Conservation (phyloP, 1,139 yeast species). For the Magnusiomyces fungicola region DNA sequence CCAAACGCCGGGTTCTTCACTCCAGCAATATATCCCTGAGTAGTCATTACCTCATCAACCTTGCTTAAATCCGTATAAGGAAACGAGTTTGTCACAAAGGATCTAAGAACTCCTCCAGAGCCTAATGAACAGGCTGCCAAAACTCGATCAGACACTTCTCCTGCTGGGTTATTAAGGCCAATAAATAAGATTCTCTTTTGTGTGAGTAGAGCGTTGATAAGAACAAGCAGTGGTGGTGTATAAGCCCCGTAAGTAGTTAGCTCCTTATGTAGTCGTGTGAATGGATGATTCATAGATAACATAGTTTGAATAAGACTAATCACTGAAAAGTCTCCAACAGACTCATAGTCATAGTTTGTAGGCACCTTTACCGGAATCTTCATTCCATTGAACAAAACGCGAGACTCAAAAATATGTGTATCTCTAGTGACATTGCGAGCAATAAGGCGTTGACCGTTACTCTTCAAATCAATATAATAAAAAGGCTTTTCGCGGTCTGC, state of each 20-base stretch:
- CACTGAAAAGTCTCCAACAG: conserved; percentile 30
- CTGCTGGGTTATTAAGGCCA: conserved; percentile 50
- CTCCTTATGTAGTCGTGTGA: conserved; percentile 31
- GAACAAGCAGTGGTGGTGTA: conserved; percentile 52
- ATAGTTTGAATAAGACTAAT: conserved; percentile 24
- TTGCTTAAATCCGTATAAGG: conserved; percentile 59
- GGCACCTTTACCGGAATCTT: conserved; percentile 33
- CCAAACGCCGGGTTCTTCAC: conserved; percentile 63
- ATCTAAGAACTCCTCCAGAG: conserved; percentile 51
- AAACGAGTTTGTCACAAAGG: conserved; percentile 43
- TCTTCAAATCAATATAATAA: conserved; percentile 28
- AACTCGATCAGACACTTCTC: conserved; percentile 49
- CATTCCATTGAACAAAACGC: conserved; percentile 27
- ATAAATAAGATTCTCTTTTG: conserved; percentile 50
- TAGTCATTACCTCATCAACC: conserved; percentile 46
- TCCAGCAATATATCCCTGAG: conserved; percentile 55
- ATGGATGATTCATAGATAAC: conserved; percentile 19
- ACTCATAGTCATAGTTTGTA: conserved; percentile 29
- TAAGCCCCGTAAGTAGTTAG: conserved; percentile 45
- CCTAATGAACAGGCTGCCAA: conserved; percentile 48
- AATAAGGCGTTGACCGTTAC: conserved; percentile 23
- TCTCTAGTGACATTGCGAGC: conserved; percentile 24
- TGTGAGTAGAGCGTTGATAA: conserved; percentile 51
- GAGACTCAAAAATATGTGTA: conserved; percentile 31
- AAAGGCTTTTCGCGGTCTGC: conserved; percentile 20